Evolutionary conservation across 2,329 filamentous ascomycete species (phyloP), one percentile per base, ranked within the genome.

Genomic region (Fusarium xyrophilum): DNA sequence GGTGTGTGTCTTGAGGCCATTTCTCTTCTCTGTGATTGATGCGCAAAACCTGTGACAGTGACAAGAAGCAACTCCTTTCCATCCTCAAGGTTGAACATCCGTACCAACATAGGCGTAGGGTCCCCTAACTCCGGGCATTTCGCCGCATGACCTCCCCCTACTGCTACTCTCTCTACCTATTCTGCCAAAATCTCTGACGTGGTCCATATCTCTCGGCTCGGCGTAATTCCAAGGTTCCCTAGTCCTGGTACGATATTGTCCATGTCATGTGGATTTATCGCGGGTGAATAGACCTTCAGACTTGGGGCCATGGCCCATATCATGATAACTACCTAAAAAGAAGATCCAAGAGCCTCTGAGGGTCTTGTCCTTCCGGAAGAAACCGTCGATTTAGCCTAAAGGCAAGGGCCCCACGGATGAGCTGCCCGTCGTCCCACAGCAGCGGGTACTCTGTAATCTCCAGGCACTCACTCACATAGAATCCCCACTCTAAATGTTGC

Each of bases 401-500:
- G 50, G 27, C 17, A 28, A 38, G 33, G 51, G 50, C 58, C 50
- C 54, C 55, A 59, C 42, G 63, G 65, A 43, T 65, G 62, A 68
- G 62, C 69, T 65, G 58, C 65, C 43, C 61, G 48, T 69, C 54
- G 63, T 70, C 62, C 70, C 70, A 73, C 63, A 65, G 36, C 28
- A 55, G 59, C 71, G 71, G 71, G 51, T 73, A 73, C 70, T 70
- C 70, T 63, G 51, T 73, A 73, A 72, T 70, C 70, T 63, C 54
- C 61, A 71, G 62, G 62, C 54, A 66, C 55, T 42, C 46, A 33
- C 40, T 42, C 46, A 33, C 40, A 65, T 55, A 27, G 13, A 36
- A 53, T 36, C 58, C 28, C 58, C 60, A 63, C 60, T 35, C 33
- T 32, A 62, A 47, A 62, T 42, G 30, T 61, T 61, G 23, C 47